Base-by-base conservation (phyloP, 768 basidiomycete genomes). In the Auricularia auricula-judae region DNA sequence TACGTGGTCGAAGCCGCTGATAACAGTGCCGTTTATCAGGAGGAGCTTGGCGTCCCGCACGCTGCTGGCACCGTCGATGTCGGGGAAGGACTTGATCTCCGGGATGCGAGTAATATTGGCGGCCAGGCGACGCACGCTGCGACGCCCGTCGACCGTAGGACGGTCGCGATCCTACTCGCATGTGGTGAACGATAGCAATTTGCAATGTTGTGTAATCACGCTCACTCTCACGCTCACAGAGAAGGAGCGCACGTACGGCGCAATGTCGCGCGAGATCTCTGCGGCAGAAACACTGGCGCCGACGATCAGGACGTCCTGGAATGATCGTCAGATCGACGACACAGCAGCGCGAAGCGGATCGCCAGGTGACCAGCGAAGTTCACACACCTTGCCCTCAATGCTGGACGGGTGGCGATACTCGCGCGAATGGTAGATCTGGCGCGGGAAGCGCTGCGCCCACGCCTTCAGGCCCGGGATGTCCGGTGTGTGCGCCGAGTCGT, bases 261-360 rank as follows among this genome's bases (percentile, higher is more conserved):
- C 74, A 16, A 79, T 67, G 34, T 78, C 78, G 5, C 73, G 66
- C 2, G 75, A 69, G 53, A 79, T 78, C 51, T 78, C 77, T 4
- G 70, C 68, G 5, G 74, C 77, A 54, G 76, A 61, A 47, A 77
- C 77, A 10, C 74, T 73, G 14, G 75, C 75, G n/a, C 80, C 80
- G 43, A 82, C 70, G 62, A 81, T 71, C 1, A 81, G 72, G 12
- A 68, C 10, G 16, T 47, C 64, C 12, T 63, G 35, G 12, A 66
- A 68, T n/a, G 70, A 70, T 10, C 66, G 68, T 36, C 66, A 68
- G 36, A 67, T 65, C 5, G 63, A 64, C n/a, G 16, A 60, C 18
- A 61, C 36, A 23, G 21, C 3, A 60, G 29, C 29, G 29, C 29
- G 29, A 29, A 29, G 29, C 29, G 39, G 8, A 42, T 14, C 3